These are phyloP conservation scores for Capsicum baccatum DNA, from an alignment of 257 asterid species.

Conservation along the genomic window DNA sequence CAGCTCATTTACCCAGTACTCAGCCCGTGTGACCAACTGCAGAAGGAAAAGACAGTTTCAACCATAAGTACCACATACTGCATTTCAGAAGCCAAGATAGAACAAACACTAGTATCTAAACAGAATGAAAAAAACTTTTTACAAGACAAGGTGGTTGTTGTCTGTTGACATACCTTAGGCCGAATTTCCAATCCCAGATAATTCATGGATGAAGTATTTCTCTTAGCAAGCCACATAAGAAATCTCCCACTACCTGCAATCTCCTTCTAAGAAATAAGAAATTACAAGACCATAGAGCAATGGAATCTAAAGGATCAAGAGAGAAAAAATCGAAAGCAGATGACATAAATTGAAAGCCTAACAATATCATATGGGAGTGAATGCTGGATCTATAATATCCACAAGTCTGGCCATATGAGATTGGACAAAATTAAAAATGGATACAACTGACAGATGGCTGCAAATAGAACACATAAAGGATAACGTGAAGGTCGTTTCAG, in stretches of 20 bases:
- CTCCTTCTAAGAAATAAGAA: slow-evolving; percentile 18
- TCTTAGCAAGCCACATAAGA: slow-evolving; percentile 79
- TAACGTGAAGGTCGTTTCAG: not conserved
- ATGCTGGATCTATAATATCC: not conserved
- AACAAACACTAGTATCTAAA: slow-evolving; percentile 20
- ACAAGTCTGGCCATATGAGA: not conserved
- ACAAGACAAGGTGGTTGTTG: slow-evolving; percentile 26
- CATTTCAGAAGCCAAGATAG: slow-evolving; percentile 33
- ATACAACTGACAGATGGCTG: not conserved
- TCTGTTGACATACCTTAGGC: slow-evolving; percentile 62
- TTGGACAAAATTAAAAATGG: not conserved
- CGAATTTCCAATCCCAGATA: slow-evolving; percentile 93
- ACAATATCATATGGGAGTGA: slow-evolving; percentile 16
- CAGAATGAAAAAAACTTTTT: slow-evolving; percentile 26
- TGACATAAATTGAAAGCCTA: not conserved
- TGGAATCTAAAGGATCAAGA: not conserved
- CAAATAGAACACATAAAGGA: not conserved
- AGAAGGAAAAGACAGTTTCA: slow-evolving; percentile 32
- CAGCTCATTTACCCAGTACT: slow-evolving; percentile 75
- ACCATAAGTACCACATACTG: slow-evolving; percentile 29
- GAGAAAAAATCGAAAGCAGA: not conserved
- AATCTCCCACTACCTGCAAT: slow-evolving; percentile 92
- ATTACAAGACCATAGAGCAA: slow-evolving; percentile 4
- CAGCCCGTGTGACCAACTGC: slow-evolving; percentile 90
- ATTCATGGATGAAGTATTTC: slow-evolving; percentile 57